phyloP scores from a whole-genome alignment of 352 stramenopile genomes.

The Pythium pectinolyticum region DNA sequence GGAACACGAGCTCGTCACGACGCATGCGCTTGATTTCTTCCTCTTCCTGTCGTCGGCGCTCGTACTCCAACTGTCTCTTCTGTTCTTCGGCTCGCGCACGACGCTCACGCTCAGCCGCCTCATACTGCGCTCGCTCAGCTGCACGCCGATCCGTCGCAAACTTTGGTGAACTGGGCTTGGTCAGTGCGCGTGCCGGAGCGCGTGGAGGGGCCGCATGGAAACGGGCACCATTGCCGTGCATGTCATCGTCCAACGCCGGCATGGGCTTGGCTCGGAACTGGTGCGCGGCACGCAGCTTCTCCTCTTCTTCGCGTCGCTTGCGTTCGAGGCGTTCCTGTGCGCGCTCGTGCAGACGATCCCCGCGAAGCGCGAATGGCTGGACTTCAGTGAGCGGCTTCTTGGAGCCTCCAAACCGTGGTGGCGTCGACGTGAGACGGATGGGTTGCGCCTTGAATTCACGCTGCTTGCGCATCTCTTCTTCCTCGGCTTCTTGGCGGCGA shows the following conservation, averaged over 20 bases:
- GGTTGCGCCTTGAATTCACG: slow-evolving; percentile 74
- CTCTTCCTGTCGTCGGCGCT: slow-evolving; percentile 50
- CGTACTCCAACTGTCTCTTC: slow-evolving; percentile 49
- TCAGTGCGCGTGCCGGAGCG: slow-evolving; percentile 16
- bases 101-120: slow-evolving; percentile 68
- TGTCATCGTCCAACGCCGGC: slow-evolving; percentile 34
- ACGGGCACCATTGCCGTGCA: not conserved
- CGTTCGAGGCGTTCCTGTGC: slow-evolving; percentile 59
- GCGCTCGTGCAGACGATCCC: slow-evolving; percentile 57
- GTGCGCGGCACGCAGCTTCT: slow-evolving; percentile 35
- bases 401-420: slow-evolving; percentile 63
- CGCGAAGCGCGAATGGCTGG: slow-evolving; percentile 58
- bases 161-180: slow-evolving; percentile 36
- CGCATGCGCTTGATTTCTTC: slow-evolving; percentile 73
- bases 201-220: not conserved
- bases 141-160: slow-evolving; percentile 64
- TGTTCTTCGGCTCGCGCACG: slow-evolving; percentile 63
- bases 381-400: slow-evolving; percentile 72
- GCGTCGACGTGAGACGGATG: slow-evolving; percentile 56
- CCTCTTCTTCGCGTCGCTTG: slow-evolving; percentile 59
- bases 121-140: slow-evolving; percentile 62
- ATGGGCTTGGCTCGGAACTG: slow-evolving; percentile 72
- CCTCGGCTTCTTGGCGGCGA: slow-evolving; percentile 55
- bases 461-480: slow-evolving; percentile 53
- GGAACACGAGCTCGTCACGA: slow-evolving; percentile 73